A percentile compares a stretch with the other conserved stretches of the same genome.
phyloP scores from a whole-genome alignment of 1,284 basidiomycete genomes.

The Jaminaea rosea region DNA sequence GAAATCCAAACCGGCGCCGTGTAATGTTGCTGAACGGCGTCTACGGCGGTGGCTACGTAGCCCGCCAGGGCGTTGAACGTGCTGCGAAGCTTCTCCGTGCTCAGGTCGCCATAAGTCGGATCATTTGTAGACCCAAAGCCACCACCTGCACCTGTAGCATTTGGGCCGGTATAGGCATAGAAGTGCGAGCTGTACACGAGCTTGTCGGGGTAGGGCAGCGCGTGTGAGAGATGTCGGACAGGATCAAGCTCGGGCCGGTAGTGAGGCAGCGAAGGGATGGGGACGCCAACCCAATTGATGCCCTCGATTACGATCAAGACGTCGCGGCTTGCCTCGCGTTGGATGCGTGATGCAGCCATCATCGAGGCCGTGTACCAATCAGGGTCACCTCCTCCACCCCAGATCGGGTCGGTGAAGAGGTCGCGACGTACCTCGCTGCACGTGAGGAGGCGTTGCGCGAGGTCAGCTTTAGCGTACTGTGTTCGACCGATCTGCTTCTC shows the following conservation, averaged over 20 bases:
- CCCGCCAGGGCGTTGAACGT: background rate
- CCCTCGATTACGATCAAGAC: slow-evolving; percentile 12
- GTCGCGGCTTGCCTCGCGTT: slow-evolving; percentile 9
- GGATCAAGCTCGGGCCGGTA: slow-evolving; percentile 9
- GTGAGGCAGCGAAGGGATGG: background rate
- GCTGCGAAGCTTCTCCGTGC: background rate
- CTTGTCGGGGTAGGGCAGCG: slow-evolving; percentile 11
- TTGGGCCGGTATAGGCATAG: slow-evolving; percentile 12
- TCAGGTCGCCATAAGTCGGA: slow-evolving; percentile 8
- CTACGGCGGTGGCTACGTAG: slow-evolving; percentile 5
- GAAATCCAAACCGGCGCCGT: slow-evolving; percentile 12
- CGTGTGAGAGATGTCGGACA: slow-evolving; percentile 5
- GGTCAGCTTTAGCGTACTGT: background rate
- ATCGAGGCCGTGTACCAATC: slow-evolving; percentile 11
- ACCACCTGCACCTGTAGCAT: slow-evolving; percentile 7
- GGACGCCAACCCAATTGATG: slow-evolving; percentile 15
- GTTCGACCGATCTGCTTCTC: background rate
- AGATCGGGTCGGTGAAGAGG: slow-evolving; percentile 5
- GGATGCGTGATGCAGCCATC: slow-evolving; percentile 4
- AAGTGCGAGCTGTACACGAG: slow-evolving; percentile 13
- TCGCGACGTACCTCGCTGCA: slow-evolving; percentile 6
- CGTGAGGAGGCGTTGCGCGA: background rate
- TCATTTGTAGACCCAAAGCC: slow-evolving; percentile 2
- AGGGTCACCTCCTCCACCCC: slow-evolving; percentile 5
- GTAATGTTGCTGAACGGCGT: slow-evolving; percentile 5